These are phyloP conservation scores for Penicillium corylophilum DNA, from an alignment of 2,329 filamentous ascomycete genomes.

Conservation along the genomic window DNA sequence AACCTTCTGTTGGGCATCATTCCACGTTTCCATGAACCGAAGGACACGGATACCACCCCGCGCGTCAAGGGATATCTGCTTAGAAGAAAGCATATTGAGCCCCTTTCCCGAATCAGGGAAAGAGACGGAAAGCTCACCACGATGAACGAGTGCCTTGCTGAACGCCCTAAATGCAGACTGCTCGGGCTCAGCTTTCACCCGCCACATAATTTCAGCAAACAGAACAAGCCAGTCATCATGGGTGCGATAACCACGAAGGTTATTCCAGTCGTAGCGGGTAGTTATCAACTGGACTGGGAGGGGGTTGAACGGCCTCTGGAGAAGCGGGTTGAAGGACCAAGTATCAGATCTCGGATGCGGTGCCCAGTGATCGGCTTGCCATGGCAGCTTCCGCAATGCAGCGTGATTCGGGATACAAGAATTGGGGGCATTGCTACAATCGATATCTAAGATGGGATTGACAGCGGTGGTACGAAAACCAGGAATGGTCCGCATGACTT, in stretches of 20 bases:
- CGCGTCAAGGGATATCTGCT: not conserved
- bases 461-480: not conserved
- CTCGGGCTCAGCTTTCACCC: not conserved
- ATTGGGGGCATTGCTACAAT: not conserved
- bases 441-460: not conserved
- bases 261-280: not conserved
- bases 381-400: not conserved
- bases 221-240: not conserved
- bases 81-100: not conserved
- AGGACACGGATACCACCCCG: not conserved
- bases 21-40: not conserved
- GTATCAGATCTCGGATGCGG: not conserved
- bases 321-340: not conserved
- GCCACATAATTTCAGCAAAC: not conserved
- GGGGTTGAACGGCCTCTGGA: not conserved
- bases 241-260: not conserved
- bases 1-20: not conserved
- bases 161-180: not conserved
- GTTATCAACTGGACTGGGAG: not conserved
- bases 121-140: not conserved
- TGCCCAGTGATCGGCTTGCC: not conserved
- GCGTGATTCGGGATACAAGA: not conserved
- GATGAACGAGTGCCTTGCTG: not conserved
- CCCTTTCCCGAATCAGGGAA: not conserved
- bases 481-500: not conserved